A percentile compares a stretch with the other conserved stretches of the same genome.
phyloP scores from a whole-genome alignment of 73 alveolate genomes.

The Paramecium pentaurelia region DNA sequence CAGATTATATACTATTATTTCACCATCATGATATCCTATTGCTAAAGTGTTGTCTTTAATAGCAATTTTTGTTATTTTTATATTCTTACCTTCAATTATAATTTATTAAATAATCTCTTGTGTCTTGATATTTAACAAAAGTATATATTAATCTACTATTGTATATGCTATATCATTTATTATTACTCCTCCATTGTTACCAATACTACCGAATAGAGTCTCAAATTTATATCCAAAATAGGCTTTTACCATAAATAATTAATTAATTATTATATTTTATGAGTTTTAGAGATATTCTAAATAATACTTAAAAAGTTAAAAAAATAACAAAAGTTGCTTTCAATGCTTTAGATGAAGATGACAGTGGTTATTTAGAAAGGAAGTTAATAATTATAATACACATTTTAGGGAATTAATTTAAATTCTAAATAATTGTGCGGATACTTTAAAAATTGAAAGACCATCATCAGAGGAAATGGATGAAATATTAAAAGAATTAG shows the following conservation, averaged over 20 bases:
- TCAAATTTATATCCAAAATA: background rate
- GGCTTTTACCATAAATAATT: constrained; percentile 43
- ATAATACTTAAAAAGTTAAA: background rate
- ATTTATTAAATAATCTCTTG: background rate
- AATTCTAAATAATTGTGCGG: constrained; percentile 68
- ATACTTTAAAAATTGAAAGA: constrained; percentile 69
- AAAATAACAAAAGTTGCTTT: constrained; percentile 59
- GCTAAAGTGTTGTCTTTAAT: background rate
- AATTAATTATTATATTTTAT: background rate
- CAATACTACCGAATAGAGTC: background rate
- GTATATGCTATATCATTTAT: background rate
- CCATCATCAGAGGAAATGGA: constrained; percentile 75
- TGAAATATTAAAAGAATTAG: constrained; percentile 76
- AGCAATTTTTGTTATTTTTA: background rate
- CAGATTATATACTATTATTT: background rate
- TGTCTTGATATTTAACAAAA: background rate
- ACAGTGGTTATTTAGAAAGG: constrained; percentile 53
- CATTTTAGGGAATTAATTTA: constrained; percentile 60
- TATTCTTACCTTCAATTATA: background rate
- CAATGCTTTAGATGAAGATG: constrained; percentile 77
- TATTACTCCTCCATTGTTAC: constrained; percentile 15
- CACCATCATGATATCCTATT: constrained; percentile 12
- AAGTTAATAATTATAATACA: background rate
- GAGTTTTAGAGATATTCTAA: constrained; percentile 28
- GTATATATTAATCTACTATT: background rate